Evolutionary conservation across 148 eudicot genomes (phyloP).

Genomic region (Bassia scoparia): DNA sequence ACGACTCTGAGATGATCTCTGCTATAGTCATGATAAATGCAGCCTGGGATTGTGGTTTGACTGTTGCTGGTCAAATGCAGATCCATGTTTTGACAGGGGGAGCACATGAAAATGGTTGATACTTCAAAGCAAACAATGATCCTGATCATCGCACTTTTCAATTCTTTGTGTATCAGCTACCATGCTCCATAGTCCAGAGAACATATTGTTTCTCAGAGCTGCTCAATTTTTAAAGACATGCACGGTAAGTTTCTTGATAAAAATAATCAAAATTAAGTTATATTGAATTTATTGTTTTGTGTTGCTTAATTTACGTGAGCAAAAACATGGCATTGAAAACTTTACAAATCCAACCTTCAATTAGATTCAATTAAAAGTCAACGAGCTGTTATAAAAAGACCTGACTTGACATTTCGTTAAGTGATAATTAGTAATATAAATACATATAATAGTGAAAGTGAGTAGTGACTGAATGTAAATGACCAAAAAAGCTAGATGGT

Average conservation of each 20-base stretch:
- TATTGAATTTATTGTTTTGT: no score
- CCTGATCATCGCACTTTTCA: slow-evolving; percentile 52
- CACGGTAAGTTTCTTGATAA: slow-evolving; percentile 65
- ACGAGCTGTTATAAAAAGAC: no score
- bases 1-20: not conserved
- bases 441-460: no score
- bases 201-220: slow-evolving; percentile 52
- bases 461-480: no score
- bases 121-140: slow-evolving; percentile 59
- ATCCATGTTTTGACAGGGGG: slow-evolving; percentile 59
- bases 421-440: no score
- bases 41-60: slow-evolving; percentile 63
- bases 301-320: no score
- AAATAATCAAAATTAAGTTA: no score
- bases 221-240: slow-evolving; percentile 57
- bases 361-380: no score
- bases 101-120: slow-evolving; percentile 44
- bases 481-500: no score
- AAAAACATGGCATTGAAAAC: no score
- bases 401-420: no score
- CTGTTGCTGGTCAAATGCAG: slow-evolving; percentile 56
- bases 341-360: no score
- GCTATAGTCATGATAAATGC: slow-evolving; percentile 43
- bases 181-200: slow-evolving; percentile 42
- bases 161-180: slow-evolving; percentile 52